Evolutionary conservation across 768 basidiomycete genomes (phyloP), one percentile per base, ranked within the genome.

Genomic region (Chalciporus sphaerocephalus): DNA sequence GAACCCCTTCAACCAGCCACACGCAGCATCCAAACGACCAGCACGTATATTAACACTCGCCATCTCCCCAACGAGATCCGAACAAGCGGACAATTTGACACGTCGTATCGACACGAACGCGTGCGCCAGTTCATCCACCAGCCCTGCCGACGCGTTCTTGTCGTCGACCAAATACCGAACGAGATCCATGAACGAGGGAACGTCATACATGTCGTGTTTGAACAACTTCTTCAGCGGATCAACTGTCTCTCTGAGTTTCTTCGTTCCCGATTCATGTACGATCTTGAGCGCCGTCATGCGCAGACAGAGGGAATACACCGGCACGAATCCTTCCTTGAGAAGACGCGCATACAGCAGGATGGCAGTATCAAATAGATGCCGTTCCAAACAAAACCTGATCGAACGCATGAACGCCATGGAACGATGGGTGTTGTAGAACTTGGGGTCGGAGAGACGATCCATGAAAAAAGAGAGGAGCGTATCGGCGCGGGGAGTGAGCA

Each of bases 281-380:
- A 73, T 40, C 16, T 55, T 40, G 28, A 73, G 55, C 0, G 70
- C 69, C 11, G 69, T 44, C 54, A 80, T 68, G 40, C 68, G 69
- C 7, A 73, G 69, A 40, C 71, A 62, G 12, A 76, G 65, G 12
- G 66, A 43, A 6, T 63, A 47, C 12, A 69, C 55, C 1, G 73
- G 65, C 2, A 70, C 40, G 33, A 76, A 64, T 8, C 71, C 69
- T 15, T 70, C 67, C 1, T 61, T 54, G 16, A 57, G 48, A 72
- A 81, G 75, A 15, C 69, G 65, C 7, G 65, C 52, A 52, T 76
- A 71, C 10, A 79, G 58, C 3, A 57, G 47, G 15, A 68, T 54
- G 0, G 80, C 78, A 25, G 68, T 60, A 11, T 55, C 52, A 42
- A 73, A 69, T 7, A 60, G 45, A 1, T 65, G 64, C 30, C 68